phyloP scores from a whole-genome alignment of 768 basidiomycete genomes.

The Calvatia gigantea region DNA sequence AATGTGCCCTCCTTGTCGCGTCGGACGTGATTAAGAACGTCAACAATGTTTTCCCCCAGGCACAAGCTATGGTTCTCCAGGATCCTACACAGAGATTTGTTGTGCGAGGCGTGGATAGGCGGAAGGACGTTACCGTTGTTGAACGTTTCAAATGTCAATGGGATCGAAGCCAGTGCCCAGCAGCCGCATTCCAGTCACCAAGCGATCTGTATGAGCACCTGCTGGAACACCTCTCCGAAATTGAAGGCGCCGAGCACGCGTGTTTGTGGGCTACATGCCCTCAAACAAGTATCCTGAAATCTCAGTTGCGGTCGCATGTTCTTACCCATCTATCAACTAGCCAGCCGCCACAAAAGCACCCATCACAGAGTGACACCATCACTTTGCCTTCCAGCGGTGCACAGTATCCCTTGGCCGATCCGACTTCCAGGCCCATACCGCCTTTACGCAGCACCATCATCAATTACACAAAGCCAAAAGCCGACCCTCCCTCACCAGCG shows the following conservation, averaged over 20 bases:
- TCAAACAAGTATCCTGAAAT: constrained; percentile 40
- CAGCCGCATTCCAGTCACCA: constrained; percentile 43
- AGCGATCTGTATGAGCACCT: constrained; percentile 76
- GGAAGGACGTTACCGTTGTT: constrained; percentile 51
- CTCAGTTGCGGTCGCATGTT: constrained; percentile 59
- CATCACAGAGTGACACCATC: constrained; percentile 71
- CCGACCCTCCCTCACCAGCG: constrained; percentile 68
- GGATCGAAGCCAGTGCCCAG: constrained; percentile 58
- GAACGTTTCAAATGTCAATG: constrained; percentile 78
- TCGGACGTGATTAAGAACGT: constrained; percentile 96
- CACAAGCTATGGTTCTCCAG: constrained; percentile 81
- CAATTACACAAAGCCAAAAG: constrained; percentile 51
- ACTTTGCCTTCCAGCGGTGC: constrained; percentile 57
- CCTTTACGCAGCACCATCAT: constrained; percentile 66
- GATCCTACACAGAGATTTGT: constrained; percentile 76
- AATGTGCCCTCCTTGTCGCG: constrained; percentile 67
- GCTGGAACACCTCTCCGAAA: constrained; percentile 48
- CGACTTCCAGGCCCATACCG: constrained; percentile 67
- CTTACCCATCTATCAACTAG: constrained; percentile 72
- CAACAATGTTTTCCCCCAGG: constrained; percentile 78
- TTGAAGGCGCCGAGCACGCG: constrained; percentile 34
- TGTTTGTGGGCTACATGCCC: constrained; percentile 78
- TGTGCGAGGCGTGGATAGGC: constrained; percentile 79
- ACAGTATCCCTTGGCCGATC: constrained; percentile 53
- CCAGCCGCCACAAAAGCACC: constrained; percentile 52